Conservation (phyloP, 2,329 filamentous ascomycete species). For the Aspergillus hiratsukae region DNA sequence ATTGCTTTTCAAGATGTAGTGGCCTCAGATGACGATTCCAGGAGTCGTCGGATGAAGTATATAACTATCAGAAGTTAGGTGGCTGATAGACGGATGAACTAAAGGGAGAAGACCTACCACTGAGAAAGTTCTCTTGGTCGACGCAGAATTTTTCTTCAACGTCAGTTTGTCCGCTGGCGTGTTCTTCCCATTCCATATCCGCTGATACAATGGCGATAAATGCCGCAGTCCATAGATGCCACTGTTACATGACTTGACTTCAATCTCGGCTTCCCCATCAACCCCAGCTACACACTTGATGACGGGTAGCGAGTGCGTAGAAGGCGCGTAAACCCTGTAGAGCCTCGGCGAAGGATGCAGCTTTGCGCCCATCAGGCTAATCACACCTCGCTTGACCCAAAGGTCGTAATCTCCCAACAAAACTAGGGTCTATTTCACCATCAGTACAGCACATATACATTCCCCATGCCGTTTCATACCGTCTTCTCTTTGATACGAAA, state of each 20-base stretch:
- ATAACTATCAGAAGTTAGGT: conserved; percentile 29
- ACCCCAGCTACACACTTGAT: conserved; percentile 44
- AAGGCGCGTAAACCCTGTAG: conserved; percentile 52
- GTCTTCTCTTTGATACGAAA: conserved; percentile 38
- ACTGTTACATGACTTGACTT: conserved; percentile 45
- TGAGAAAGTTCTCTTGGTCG: conserved; percentile 35
- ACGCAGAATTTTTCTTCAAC: conserved; percentile 21
- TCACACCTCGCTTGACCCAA: conserved; percentile 52
- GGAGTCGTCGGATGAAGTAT: conserved; percentile 40
- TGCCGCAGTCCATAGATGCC: conserved; percentile 43
- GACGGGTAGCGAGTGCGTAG: conserved; percentile 53
- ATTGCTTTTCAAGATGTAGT: conserved; percentile 41
- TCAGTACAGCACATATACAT: conserved; percentile 13
- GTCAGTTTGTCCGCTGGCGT: conserved; percentile 30
- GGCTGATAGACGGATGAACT: not conserved
- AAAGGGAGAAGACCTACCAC: conserved; percentile 28
- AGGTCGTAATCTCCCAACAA: conserved; percentile 54
- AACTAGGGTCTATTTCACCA: conserved; percentile 33
- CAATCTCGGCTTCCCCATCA: conserved; percentile 43
- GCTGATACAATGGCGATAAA: conserved; percentile 50
- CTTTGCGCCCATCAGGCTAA: conserved; percentile 57
- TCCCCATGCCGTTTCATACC: conserved; percentile 19
- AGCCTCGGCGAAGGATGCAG: conserved; percentile 42
- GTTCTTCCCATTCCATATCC: conserved; percentile 47
- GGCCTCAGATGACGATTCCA: conserved; percentile 39